Evolutionary conservation across 352 stramenopile species (phyloP).

Genomic region (Phytophthora lateralis): DNA sequence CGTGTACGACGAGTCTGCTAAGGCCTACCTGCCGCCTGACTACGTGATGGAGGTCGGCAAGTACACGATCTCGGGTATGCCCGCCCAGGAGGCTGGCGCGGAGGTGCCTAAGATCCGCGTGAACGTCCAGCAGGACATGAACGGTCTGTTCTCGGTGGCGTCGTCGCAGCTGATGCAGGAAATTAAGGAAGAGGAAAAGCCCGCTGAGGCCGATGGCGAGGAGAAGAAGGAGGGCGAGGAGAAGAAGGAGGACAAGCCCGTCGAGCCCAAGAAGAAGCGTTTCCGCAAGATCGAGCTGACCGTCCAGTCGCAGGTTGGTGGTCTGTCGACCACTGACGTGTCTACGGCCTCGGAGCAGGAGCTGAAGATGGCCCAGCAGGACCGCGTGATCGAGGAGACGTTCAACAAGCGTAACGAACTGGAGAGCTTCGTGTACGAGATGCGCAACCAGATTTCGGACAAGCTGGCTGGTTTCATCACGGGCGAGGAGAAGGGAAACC

Average conservation of each 20-base stretch:
- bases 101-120: conserved; percentile 94
- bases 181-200: conserved; percentile 90
- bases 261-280: conserved; percentile 94
- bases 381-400: conserved; percentile 96
- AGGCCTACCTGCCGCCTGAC: conserved; percentile 64
- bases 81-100: conserved; percentile 62
- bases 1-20: conserved; percentile 87
- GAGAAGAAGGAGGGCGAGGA: conserved; percentile 63
- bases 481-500: conserved; percentile 85
- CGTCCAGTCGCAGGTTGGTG: conserved; percentile 65
- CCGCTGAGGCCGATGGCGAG: conserved; percentile 56
- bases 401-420: conserved; percentile 99
- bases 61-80: conserved; percentile 93
- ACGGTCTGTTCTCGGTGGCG: conserved; percentile 95
- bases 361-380: conserved; percentile 95
- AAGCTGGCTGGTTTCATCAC: conserved; percentile 89
- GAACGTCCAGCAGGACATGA: conserved; percentile 98
- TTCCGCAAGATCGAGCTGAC: conserved; percentile 91
- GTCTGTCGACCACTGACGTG: conserved; percentile 66
- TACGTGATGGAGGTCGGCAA: conserved; percentile 88
- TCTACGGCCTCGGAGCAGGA: conserved; percentile 87
- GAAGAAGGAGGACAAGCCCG: conserved; percentile 78
- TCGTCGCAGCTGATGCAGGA: conserved; percentile 98
- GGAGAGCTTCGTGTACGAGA: conserved; percentile 99
- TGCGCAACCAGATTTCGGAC: conserved; percentile 96